These are phyloP conservation scores for Rubroboletus pulcherrimus DNA, from an alignment of 768 basidiomycete genomes.

Conservation along the genomic window DNA sequence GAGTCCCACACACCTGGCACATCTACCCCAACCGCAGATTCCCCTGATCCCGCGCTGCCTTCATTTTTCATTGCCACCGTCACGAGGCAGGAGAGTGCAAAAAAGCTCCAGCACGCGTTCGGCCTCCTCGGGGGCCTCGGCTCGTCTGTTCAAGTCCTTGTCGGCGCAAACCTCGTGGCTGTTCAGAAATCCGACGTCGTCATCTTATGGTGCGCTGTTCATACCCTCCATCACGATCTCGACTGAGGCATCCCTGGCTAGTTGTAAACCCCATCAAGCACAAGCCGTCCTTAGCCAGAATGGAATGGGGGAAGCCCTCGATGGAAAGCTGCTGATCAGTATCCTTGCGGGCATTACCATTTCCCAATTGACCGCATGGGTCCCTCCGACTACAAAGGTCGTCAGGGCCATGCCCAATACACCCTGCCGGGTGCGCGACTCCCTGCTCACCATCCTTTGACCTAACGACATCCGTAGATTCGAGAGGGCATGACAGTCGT, in stretches of 20 bases:
- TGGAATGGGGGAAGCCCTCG: slow-evolving; percentile 80
- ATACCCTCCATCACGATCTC: neutral
- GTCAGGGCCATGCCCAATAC: slow-evolving; percentile 99
- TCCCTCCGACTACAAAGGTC: slow-evolving; percentile 72
- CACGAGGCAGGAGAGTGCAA: slow-evolving; percentile 68
- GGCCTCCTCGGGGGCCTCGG: slow-evolving; percentile 55
- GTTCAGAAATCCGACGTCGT: slow-evolving; percentile 78
- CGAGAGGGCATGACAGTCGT: slow-evolving; percentile 98
- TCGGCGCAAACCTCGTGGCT: slow-evolving; percentile 67
- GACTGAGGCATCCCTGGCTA: slow-evolving; percentile 30
- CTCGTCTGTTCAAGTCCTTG: slow-evolving; percentile 62
- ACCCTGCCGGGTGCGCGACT: slow-evolving; percentile 73
- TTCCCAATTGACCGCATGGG: slow-evolving; percentile 70
- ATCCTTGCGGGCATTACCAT: slow-evolving; percentile 98
- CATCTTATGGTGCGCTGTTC: slow-evolving; percentile 69
- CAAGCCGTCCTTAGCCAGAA: slow-evolving; percentile 63
- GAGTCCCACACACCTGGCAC: slow-evolving; percentile 72
- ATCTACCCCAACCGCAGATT: slow-evolving; percentile 55
- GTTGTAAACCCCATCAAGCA: slow-evolving; percentile 93
- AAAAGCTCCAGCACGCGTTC: slow-evolving; percentile 63
- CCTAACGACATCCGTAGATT: slow-evolving; percentile 52
- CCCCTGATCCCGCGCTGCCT: slow-evolving; percentile 68
- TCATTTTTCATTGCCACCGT: slow-evolving; percentile 86
- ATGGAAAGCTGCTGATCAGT: slow-evolving; percentile 90
- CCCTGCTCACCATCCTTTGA: neutral